Conservation (phyloP, 441 rosid species). For the Euphorbia schlechtendalii region DNA sequence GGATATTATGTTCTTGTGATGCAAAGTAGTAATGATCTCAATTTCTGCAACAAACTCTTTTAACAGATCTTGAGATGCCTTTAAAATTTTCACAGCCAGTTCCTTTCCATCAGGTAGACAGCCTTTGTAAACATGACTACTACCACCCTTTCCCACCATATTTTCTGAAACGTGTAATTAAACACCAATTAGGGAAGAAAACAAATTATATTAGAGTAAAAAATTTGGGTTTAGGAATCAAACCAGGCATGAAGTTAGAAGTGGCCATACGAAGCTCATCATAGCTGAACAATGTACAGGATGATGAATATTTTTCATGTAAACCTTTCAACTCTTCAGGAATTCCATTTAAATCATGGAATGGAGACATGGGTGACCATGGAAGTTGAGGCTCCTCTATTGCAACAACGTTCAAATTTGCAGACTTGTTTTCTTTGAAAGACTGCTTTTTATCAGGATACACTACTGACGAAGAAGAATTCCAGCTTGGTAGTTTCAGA, state of each 20-base stretch:
- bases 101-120: slow-evolving; percentile 71
- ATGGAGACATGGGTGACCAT: slow-evolving; percentile 43
- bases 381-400: slow-evolving; percentile 25
- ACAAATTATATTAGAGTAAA: not conserved
- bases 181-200: slow-evolving; percentile 2
- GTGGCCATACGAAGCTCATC: slow-evolving; percentile 67
- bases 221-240: slow-evolving; percentile 16
- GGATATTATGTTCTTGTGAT: slow-evolving; percentile 77
- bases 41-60: slow-evolving; percentile 71
- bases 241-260: slow-evolving; percentile 62
- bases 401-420: slow-evolving; percentile 40
- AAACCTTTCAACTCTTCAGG: slow-evolving; percentile 62
- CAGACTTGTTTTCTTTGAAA: slow-evolving; percentile 28
- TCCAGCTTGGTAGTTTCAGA: slow-evolving; percentile 38
- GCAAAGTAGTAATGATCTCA: slow-evolving; percentile 59
- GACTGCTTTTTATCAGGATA: slow-evolving; percentile 58
- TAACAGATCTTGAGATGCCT: slow-evolving; percentile 53
- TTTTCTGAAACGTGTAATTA: slow-evolving; percentile 44
- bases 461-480: slow-evolving; percentile 44
- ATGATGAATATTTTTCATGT: slow-evolving; percentile 61
- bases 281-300: slow-evolving; percentile 71
- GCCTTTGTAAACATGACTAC: slow-evolving; percentile 83
- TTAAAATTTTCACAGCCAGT: slow-evolving; percentile 76
- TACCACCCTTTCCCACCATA: slow-evolving; percentile 88
- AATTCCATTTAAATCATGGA: slow-evolving; percentile 26